These are phyloP conservation scores for Globisporangium carolinianum DNA, from an alignment of 352 stramenopile genomes.

Conservation along the genomic window DNA sequence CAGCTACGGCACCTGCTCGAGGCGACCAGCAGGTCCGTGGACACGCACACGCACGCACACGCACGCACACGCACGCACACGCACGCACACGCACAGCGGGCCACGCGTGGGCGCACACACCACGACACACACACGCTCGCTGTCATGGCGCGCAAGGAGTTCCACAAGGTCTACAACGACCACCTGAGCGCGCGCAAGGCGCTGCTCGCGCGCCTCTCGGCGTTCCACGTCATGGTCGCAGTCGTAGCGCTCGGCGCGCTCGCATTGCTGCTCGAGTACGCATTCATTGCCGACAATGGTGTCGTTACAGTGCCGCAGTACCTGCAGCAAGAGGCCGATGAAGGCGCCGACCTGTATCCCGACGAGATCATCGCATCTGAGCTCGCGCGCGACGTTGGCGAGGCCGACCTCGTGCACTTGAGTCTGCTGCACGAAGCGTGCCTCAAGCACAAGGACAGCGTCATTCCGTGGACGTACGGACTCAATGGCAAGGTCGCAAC, in stretches of 20 bases:
- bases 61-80: neutral
- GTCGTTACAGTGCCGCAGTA: conserved; percentile 7
- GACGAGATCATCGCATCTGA: conserved; percentile 30
- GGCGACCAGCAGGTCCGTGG: too few relatives aligned
- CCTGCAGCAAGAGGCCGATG: conserved; percentile 15
- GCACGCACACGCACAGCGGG: neutral
- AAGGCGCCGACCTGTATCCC: conserved; percentile 34
- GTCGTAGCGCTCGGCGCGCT: conserved; percentile 11
- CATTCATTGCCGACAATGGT: conserved; percentile 3
- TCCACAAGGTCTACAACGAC: conserved; percentile 10
- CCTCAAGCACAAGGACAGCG: conserved; percentile 28
- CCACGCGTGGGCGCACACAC: neutral
- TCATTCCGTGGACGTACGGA: conserved; percentile 29
- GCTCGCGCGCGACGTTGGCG: conserved; percentile 23
- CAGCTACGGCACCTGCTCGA: too few relatives aligned
- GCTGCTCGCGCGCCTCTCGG: conserved; percentile 7
- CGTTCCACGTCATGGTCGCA: conserved; percentile 6
- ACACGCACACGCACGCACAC: neutral
- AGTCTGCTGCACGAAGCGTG: conserved; percentile 45
- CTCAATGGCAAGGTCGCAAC: conserved; percentile 12
- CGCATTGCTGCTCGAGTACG: conserved; percentile 10
- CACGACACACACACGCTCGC: neutral
- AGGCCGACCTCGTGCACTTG: conserved; percentile 38
- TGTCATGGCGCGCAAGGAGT: conserved; percentile 14
- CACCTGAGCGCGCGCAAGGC: conserved; percentile 1